These are phyloP conservation scores for Sugiyamaella boreocaroliniensis DNA, from an alignment of 805 yeast species.

Conservation along the genomic window DNA sequence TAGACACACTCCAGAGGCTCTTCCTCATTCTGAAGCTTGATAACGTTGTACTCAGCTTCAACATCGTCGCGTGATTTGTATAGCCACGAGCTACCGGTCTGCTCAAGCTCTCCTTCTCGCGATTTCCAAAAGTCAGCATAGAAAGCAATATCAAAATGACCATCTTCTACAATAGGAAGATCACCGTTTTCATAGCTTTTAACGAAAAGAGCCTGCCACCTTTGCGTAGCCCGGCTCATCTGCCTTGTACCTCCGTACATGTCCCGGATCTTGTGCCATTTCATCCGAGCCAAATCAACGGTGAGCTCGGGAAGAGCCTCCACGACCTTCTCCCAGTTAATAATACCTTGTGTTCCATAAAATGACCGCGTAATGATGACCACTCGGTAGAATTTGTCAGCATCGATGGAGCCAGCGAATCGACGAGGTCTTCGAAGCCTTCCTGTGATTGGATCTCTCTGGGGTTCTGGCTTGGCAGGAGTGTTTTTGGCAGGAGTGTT, in stretches of 20 bases:
- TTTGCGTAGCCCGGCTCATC: constrained; percentile 44
- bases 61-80: constrained; percentile 37
- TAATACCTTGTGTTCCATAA: constrained; percentile 41
- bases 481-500: background rate
- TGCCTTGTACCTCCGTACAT: constrained; percentile 55
- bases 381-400: constrained; percentile 51
- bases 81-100: constrained; percentile 22
- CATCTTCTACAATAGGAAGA: constrained; percentile 32
- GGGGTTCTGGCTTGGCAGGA: background rate
- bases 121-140: constrained; percentile 63
- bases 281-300: constrained; percentile 45
- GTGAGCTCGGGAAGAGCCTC: constrained; percentile 38
- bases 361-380: constrained; percentile 60
- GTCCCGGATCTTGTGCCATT: constrained; percentile 66
- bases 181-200: constrained; percentile 51
- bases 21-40: constrained; percentile 25
- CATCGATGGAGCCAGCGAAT: constrained; percentile 30
- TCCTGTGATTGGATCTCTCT: background rate
- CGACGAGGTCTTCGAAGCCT: constrained; percentile 33
- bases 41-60: constrained; percentile 39
- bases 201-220: constrained; percentile 63
- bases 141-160: constrained; percentile 42
- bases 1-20: constrained; percentile 35
- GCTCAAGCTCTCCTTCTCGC: constrained; percentile 34
- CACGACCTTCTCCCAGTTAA: constrained; percentile 61